Base-by-base conservation (phyloP, 1,284 basidiomycete genomes). In the Thelephora terrestris region DNA sequence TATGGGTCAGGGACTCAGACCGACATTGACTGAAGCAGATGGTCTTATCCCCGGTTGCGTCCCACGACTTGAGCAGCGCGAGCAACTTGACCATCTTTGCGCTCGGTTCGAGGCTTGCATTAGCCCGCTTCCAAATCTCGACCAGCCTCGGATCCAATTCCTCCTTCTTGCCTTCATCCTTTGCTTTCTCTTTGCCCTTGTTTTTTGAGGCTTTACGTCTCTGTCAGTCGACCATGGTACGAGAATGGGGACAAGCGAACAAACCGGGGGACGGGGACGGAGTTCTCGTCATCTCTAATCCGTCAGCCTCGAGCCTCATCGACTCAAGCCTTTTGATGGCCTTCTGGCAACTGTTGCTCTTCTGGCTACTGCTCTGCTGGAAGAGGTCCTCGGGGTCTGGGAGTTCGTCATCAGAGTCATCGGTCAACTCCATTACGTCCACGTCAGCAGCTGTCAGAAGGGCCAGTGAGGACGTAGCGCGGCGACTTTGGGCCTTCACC, bases 11-110 rank as follows among this genome's bases (percentile, higher is more conserved):
- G 48, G 6, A 48, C 18, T 29, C 44, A n/a, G 17, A 3, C 61
- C 76, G 47, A 81, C 81, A 85, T 60, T 85, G 81, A 7, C 80
- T 83, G 61, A 79, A 85, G 35, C 73, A 70, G 37, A 84, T 84
- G 2, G 75, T 76, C 68, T 84, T 84, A 60, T 85, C 81, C 0
- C 78, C 79, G 3, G 67, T 69, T 5, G 56, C 54, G n/a, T 79
- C 77, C 75, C 78, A 81, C 55, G 79, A 68, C 57, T 74, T 71
- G 51, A 85, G 63, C 47, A 71, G 65, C 3, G 67, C 56, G 27
- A 81, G 56, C 56, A 84, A 62, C 25, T 70, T 68, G n/a, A 74
- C 35, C 81, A 85, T 84, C 69, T 84, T 85, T 7, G 79, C 69
- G 58, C 79, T 81, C 12, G 79, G 71, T 59, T 81, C 79, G 50